Evolutionary conservation across 2,329 filamentous ascomycete species (phyloP).

Genomic region (Penicillium sp.): DNA sequence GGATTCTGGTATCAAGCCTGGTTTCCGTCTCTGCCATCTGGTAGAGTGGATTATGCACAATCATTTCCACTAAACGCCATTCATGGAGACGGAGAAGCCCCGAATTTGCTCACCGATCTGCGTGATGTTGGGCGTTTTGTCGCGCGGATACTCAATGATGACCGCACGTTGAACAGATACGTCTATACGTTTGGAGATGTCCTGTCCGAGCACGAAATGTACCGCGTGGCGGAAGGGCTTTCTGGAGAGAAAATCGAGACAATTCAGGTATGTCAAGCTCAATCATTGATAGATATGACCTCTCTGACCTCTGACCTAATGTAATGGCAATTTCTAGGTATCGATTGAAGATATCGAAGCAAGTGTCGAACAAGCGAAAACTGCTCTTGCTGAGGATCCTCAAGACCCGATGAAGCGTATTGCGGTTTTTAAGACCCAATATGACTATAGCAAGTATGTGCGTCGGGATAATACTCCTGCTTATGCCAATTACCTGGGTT

Average conservation of each 20-base stretch:
- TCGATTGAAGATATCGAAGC: background rate
- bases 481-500: conserved; percentile 55
- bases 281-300: background rate
- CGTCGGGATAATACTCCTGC: conserved; percentile 54
- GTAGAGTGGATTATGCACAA: background rate
- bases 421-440: conserved; percentile 32
- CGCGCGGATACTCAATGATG: conserved; percentile 53
- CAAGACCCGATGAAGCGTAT: background rate
- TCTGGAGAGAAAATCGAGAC: background rate
- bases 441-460: conserved; percentile 45
- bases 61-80: conserved; percentile 22
- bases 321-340: background rate
- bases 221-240: background rate
- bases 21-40: conserved; percentile 42
- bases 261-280: background rate
- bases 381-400: background rate
- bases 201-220: background rate
- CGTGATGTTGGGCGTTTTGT: conserved; percentile 55
- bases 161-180: conserved; percentile 53
- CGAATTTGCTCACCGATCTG: conserved; percentile 47
- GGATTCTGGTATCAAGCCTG: conserved; percentile 58
- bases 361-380: background rate
- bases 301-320: background rate
- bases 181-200: conserved; percentile 24
- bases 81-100: conserved; percentile 45